Percentiles rank a stretch among this genome's conserved stretches.
Evolutionary conservation across 2,329 filamentous ascomycete genomes (phyloP).

Genomic region (Colletotrichum siamense): DNA sequence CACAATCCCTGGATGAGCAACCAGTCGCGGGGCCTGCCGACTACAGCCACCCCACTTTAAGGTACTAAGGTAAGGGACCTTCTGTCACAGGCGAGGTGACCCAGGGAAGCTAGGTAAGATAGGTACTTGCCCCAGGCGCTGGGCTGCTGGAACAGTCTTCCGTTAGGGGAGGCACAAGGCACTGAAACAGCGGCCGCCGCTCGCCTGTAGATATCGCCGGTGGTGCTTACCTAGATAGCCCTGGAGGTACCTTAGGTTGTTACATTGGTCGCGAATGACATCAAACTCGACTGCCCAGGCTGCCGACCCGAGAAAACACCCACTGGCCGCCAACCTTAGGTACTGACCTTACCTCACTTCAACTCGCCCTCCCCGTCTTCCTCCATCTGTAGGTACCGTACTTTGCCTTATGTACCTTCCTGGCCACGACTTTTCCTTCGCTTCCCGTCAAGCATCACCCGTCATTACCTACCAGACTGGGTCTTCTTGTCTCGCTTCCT

Average conservation of each 20-base stretch:
- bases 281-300: background rate
- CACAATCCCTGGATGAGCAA: background rate
- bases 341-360: background rate
- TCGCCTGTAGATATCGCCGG: background rate
- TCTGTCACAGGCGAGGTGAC: no score
- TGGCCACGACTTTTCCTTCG: background rate
- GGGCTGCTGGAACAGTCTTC: background rate
- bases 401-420: background rate
- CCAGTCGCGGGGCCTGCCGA: conserved; percentile 2
- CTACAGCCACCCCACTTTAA: conserved; percentile 8
- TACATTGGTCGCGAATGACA: conserved; percentile 2
- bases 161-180: background rate
- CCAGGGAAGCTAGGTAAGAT: no score
- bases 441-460: background rate
- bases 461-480: background rate
- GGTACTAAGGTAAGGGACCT: no score
- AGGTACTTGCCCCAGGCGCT: background rate
- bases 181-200: background rate
- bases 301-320: background rate
- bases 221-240: background rate
- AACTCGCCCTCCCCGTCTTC: background rate
- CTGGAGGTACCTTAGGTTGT: no score
- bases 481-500: background rate
- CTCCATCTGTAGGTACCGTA: background rate
- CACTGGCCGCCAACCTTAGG: background rate